Percentiles rank a stretch among this genome's conserved stretches.
phyloP scores from a whole-genome alignment of 768 basidiomycete genomes.

The Amanita muscaria region DNA sequence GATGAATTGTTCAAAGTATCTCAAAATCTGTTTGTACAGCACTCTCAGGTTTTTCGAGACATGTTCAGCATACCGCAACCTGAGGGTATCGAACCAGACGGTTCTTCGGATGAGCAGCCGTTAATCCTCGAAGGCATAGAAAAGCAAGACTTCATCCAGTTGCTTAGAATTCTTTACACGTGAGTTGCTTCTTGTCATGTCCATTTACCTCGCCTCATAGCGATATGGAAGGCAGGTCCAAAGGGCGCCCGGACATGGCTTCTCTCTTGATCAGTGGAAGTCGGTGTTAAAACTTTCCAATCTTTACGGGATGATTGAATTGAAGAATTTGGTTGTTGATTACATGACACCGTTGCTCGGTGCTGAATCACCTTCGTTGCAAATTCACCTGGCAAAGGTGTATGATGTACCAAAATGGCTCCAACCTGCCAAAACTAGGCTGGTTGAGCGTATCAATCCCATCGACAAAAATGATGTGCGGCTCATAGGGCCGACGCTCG shows the following conservation, averaged over 20 bases:
- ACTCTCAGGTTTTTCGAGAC: constrained; percentile 18
- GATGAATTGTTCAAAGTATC: constrained; percentile 20
- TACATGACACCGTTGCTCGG: constrained; percentile 5
- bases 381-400: background rate
- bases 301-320: background rate
- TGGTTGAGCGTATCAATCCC: background rate
- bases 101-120: constrained; percentile 17
- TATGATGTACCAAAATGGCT: constrained; percentile 4
- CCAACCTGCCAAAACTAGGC: background rate
- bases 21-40: constrained; percentile 14
- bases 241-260: background rate
- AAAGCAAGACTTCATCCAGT: constrained; percentile 15
- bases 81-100: constrained; percentile 11
- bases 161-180: constrained; percentile 21
- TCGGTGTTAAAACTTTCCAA: background rate
- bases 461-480: background rate
- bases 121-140: constrained; percentile 17
- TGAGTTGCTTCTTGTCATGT: constrained; percentile 7
- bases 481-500: background rate
- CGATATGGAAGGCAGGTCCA: too few species aligned
- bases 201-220: too few species aligned
- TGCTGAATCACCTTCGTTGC: background rate
- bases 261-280: constrained; percentile 3
- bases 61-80: constrained; percentile 19
- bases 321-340: background rate